These are phyloP conservation scores for Pythium dissimile DNA, from an alignment of 352 stramenopile species.

Conservation along the genomic window DNA sequence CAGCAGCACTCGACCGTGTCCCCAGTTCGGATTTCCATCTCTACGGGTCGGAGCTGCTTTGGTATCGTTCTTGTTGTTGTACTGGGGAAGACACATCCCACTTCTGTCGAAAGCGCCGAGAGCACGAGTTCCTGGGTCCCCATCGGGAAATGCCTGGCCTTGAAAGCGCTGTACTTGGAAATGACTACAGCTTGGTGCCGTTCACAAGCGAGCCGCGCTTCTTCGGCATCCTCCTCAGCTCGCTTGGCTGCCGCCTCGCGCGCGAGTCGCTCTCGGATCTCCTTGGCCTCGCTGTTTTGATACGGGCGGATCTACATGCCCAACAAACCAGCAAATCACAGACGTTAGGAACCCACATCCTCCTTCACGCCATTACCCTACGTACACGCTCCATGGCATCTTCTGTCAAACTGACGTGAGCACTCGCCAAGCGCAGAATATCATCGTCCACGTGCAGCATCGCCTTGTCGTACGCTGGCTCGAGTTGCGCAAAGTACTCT, in stretches of 20 bases:
- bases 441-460: conserved; percentile 62
- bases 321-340: background rate
- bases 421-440: conserved; percentile 38
- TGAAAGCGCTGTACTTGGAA: conserved; percentile 35
- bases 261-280: conserved; percentile 40
- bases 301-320: conserved; percentile 48
- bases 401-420: conserved; percentile 36
- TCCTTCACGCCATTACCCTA: conserved; percentile 27
- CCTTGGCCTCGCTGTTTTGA: conserved; percentile 42
- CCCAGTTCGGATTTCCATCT: conserved; percentile 25
- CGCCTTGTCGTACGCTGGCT: conserved; percentile 49
- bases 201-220: conserved; percentile 23
- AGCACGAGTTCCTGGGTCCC: conserved; percentile 45
- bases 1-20: conserved; percentile 54
- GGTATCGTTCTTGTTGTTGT: background rate
- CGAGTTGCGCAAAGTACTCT: conserved; percentile 55
- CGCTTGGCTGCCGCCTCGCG: conserved; percentile 41
- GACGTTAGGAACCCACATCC: background rate
- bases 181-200: conserved; percentile 34
- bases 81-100: conserved; percentile 33
- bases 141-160: conserved; percentile 36
- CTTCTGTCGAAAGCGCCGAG: conserved; percentile 30
- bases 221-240: conserved; percentile 44
- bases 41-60: background rate
- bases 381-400: conserved; percentile 14